Base-by-base conservation (phyloP, 345 rosid genomes). In the Euphorbia tirucalli region DNA sequence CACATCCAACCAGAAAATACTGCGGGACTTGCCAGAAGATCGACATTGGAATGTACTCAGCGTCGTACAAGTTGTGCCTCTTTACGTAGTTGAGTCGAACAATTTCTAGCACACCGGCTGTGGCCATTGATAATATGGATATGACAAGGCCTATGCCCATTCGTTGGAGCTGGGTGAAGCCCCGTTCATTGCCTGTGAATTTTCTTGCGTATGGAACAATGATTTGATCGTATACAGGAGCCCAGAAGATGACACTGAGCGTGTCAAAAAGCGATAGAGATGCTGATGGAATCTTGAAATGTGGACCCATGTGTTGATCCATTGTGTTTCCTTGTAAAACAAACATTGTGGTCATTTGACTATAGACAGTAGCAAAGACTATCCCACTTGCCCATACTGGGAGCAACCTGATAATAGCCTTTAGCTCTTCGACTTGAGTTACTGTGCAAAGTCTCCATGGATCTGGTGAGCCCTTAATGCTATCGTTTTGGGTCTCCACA, bases 21-120 rank as follows among this genome's bases (percentile, higher is more conserved):
- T 88, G 97, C 0, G 97, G 98, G 6, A 89, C 89, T 82, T 94
- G 98, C 98, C 96, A 94, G 87, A 94, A 92, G 0, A 95, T 92
- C 1, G 96, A 76, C 88, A 89, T 79, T 0, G 97, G 97, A 56
- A 95, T 74, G 46, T 37, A 49, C 73, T 85, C 48, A 0, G 68
- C 74, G 48, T 90, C 90, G 71, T 92, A 94, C 41, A 81, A 88
- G 63, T 90, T 82, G 81, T 92, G 74, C 58, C 14, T 71, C 59
- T 60, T 79, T 22, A 94, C 93, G 15, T 80, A 79, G 50, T 75
- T 43, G 2, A 92, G 87, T 57, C 98, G 79, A 7, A 72, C 28
- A 2, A 94, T 89, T 78, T 94, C 97, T 30, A 94, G 78, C 37
- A 87, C 27, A 27, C 96, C 97, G 0, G 96, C 99, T 1, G 61